phyloP scores from a whole-genome alignment of 495 filamentous ascomycete species.

The Xylona heveae region DNA sequence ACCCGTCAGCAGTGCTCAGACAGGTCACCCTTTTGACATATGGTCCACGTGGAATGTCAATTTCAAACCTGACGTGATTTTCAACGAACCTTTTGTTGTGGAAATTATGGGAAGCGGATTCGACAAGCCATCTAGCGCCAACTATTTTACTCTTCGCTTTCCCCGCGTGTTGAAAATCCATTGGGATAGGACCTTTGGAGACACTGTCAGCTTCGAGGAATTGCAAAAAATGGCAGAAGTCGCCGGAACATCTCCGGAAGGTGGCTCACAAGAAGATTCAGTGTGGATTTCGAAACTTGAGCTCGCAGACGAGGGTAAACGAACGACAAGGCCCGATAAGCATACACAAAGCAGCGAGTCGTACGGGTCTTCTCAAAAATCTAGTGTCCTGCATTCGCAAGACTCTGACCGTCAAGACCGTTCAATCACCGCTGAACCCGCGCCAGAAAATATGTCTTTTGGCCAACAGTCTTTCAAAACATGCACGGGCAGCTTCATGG shows the following conservation, averaged over 20 bases:
- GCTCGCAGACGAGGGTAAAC: not conserved
- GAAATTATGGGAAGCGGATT: conserved; percentile 44
- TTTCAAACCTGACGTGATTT: conserved; percentile 18
- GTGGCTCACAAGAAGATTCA: conserved; percentile 14
- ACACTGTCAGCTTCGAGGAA: conserved; percentile 31
- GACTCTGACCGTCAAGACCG: too few species aligned
- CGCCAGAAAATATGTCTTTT: too few species aligned
- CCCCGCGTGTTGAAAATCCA: conserved; percentile 41
- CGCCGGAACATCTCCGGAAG: conserved; percentile 18
- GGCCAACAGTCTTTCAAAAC: too few species aligned
- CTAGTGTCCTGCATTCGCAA: too few species aligned
- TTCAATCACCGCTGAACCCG: too few species aligned
- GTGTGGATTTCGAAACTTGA: conserved; percentile 12
- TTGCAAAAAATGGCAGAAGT: conserved; percentile 30
- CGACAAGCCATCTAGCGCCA: conserved; percentile 32
- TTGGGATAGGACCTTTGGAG: conserved; percentile 31
- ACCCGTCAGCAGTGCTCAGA: conserved; percentile 5
- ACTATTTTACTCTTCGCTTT: conserved; percentile 39
- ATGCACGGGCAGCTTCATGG: too few species aligned
- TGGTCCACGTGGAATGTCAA: conserved; percentile 13
- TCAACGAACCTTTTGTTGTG: conserved; percentile 39
- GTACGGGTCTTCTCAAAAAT: too few species aligned
- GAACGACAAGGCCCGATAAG: too few species aligned
- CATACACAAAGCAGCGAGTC: too few species aligned
- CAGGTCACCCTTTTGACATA: conserved; percentile 15